Conservation (phyloP, 257 asterid genomes). For the Solanum chiquidenum region DNA sequence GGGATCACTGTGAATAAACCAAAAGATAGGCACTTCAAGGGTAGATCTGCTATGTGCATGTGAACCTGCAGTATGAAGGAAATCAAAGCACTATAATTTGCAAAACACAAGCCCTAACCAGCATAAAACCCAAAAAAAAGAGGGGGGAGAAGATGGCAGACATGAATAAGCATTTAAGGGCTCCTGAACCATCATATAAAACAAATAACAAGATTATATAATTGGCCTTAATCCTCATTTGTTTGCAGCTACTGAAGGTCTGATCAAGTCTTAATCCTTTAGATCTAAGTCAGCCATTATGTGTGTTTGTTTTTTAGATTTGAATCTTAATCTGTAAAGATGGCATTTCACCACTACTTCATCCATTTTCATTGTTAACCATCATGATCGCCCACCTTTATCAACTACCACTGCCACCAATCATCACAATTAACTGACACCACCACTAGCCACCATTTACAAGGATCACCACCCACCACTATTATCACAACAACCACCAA, state of each 20-base stretch:
- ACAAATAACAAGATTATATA: not conserved
- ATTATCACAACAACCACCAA: not conserved
- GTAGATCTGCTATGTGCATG: constrained; percentile 92
- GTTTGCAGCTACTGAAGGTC: not conserved
- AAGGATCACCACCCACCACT: not conserved
- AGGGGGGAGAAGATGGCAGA: not conserved
- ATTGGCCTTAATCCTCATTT: not conserved
- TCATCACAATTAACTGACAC: not conserved
- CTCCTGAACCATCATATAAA: not conserved
- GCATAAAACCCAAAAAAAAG: not conserved
- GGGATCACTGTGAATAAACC: constrained; percentile 87
- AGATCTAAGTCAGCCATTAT: not conserved
- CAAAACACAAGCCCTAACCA: not conserved
- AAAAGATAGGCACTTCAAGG: constrained; percentile 84
- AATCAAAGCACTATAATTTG: not conserved
- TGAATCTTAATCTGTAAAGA: not conserved
- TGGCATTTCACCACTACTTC: not conserved
- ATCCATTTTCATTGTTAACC: not conserved
- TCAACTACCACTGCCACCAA: not conserved
- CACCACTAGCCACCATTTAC: not conserved
- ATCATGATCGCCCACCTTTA: not conserved
- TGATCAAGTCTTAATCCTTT: not conserved
- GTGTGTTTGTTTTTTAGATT: not conserved
- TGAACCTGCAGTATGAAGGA: constrained; percentile 53
- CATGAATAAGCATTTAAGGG: not conserved